These are phyloP conservation scores for Obba rivulosa DNA, from an alignment of 768 basidiomycete species.

Conservation along the genomic window DNA sequence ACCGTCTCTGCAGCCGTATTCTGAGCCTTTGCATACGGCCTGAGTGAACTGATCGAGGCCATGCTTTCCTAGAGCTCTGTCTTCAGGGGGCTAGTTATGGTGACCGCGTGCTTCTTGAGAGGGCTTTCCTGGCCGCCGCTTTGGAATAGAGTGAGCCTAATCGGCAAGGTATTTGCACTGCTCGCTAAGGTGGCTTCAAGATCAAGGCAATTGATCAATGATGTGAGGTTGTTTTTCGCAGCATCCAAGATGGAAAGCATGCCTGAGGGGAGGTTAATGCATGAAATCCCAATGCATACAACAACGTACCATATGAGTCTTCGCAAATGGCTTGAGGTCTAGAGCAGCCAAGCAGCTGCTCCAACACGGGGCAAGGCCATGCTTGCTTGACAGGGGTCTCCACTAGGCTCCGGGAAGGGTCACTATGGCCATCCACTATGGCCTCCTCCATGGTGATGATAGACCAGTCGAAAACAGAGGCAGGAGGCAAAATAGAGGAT, in stretches of 20 bases:
- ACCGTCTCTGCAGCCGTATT: slow-evolving; percentile 9
- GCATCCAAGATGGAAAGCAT: slow-evolving; percentile 69
- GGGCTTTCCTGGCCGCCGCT: slow-evolving; percentile 26
- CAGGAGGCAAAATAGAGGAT: slow-evolving; percentile 6
- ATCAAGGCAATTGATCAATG: slow-evolving; percentile 75
- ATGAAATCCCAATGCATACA: slow-evolving; percentile 1
- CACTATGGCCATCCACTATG: slow-evolving; percentile 45
- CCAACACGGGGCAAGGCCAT: slow-evolving; percentile 56
- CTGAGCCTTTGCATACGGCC: slow-evolving; percentile 41
- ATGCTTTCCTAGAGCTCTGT: slow-evolving; percentile 26
- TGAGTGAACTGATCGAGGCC: slow-evolving; percentile 42
- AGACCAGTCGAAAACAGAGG: slow-evolving; percentile 12
- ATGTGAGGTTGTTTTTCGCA: slow-evolving; percentile 75
- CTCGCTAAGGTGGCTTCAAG: slow-evolving; percentile 70
- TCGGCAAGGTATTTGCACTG: slow-evolving; percentile 33
- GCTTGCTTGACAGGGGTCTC: slow-evolving; percentile 35
- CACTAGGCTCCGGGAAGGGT: slow-evolving; percentile 13
- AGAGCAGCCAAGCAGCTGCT: slow-evolving; percentile 47
- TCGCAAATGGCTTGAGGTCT: slow-evolving; percentile 46
- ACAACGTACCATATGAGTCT: slow-evolving; percentile 45
- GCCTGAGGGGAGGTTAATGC: slow-evolving; percentile 27
- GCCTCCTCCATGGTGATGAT: slow-evolving; percentile 46
- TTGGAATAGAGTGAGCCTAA: slow-evolving; percentile 15
- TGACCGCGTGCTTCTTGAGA: slow-evolving; percentile 21
- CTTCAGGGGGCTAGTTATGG: slow-evolving; percentile 13